Base-by-base conservation (phyloP, 768 basidiomycete species). In the Trametes cingulata region DNA sequence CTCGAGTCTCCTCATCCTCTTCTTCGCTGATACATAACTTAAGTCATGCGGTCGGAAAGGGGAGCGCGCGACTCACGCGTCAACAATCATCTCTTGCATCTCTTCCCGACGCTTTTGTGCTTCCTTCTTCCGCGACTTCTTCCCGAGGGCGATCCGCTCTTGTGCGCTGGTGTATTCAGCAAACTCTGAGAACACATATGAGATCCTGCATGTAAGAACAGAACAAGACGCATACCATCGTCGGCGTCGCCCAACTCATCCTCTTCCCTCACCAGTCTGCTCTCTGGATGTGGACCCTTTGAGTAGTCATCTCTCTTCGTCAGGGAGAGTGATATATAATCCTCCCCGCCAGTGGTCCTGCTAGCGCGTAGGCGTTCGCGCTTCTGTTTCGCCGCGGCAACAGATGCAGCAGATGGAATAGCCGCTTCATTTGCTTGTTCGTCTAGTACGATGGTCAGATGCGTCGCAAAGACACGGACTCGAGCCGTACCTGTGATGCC, bases 221-320 rank as follows among this genome's bases (percentile, higher is more conserved):
- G n/a, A n/a, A n/a, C n/a, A 25, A 12, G 1, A 40, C 5, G 71
- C 82, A 41, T 66, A 92, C 93, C 93, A 63, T 95, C 93, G 39
- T 94, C 93, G 2, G 86, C 91, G 69, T 94, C 91, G 12, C 93
- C 93, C 1, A 91, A 70, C 63, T 95, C 91, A 71, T 95, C 93
- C 40, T 95, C 93, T 72, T 95, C 93, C 49, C 93, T 78, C 74
- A 90, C 69, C 25, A 95, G 74, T 9, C 93, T 82, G 69, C 91
- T 93, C 65, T 88, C 88, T 7, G 92, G 93, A 77, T 93, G 91
- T 7, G 92, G 92, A 0, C 91, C 91, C 64, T 82, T 78, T 9
- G 80, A 71, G 36, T 75, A 73, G 36, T 88, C 83, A 19, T 75
- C 74, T 46, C 77, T 78, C 60, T 80, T 84, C 0, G 84, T 76